These are phyloP conservation scores for Prunus armeniaca DNA, from an alignment of 306 rosid genomes.

Conservation along the genomic window DNA sequence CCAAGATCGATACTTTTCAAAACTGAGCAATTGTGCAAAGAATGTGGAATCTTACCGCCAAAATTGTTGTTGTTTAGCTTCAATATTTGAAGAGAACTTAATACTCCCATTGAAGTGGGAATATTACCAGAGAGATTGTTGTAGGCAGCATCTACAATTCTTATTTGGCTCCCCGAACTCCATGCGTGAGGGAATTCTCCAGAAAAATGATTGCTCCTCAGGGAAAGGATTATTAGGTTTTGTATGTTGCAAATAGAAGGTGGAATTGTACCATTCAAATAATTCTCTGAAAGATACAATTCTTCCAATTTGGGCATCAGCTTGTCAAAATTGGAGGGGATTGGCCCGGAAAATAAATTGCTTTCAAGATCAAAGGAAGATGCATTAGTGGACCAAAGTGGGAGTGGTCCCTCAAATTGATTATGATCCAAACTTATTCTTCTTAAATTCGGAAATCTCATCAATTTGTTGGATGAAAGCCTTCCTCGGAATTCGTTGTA, in stretches of 20 bases:
- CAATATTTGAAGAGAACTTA: not conserved
- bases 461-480: not conserved
- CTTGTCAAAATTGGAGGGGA: rapidly evolving
- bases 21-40: not conserved
- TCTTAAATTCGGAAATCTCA: rapidly evolving
- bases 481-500: not conserved
- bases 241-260: no score
- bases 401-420: no score
- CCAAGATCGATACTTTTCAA: not conserved
- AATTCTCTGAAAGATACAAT: no score
- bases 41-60: not conserved
- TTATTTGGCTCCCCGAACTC: rapidly evolving
- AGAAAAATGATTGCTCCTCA: no score
- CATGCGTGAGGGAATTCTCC: no score
- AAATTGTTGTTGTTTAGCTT: not conserved
- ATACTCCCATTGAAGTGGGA: no score
- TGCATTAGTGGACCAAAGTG: no score
- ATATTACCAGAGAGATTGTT: no score
- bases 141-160: no score
- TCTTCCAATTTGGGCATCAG: rapidly evolving
- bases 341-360: no score
- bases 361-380: rapidly evolving
- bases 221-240: rapidly evolving
- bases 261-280: no score
- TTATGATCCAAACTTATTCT: rapidly evolving